Evolutionary conservation across 495 filamentous ascomycete species (phyloP).

Genomic region (Xylaria flabelliformis): DNA sequence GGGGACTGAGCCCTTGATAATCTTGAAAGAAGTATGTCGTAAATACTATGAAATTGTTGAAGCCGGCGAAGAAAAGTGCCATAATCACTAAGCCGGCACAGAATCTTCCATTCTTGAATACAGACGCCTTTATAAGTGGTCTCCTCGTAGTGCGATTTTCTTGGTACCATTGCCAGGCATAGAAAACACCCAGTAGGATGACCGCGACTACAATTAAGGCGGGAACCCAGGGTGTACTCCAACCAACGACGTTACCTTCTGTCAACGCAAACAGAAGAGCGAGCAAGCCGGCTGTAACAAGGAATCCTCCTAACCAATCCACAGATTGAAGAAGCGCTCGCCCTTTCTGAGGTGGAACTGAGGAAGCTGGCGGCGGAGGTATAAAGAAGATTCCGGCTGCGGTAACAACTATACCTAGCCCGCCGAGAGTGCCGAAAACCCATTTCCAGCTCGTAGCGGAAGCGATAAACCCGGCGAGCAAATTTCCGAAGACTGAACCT

Average conservation of each 20-base stretch:
- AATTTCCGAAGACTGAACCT: conserved; percentile 62
- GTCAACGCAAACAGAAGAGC: conserved; percentile 67
- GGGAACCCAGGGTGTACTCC: conserved; percentile 69
- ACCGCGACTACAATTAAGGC: conserved; percentile 68
- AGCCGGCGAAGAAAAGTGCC: conserved; percentile 63
- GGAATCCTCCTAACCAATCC: conserved; percentile 68
- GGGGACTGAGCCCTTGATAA: conserved; percentile 58
- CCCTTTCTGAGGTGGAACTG: conserved; percentile 36
- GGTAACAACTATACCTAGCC: conserved; percentile 66
- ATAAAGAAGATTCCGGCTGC: conserved; percentile 68
- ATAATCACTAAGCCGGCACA: conserved; percentile 66
- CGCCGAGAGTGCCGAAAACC: conserved; percentile 70
- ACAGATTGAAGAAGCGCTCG: conserved; percentile 50
- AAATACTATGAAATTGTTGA: conserved; percentile 65
- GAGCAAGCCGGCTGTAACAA: conserved; percentile 68
- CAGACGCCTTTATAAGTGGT: conserved; percentile 66
- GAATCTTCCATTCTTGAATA: conserved; percentile 60
- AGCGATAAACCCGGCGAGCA: conserved; percentile 60
- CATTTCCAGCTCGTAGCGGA: conserved; percentile 65
- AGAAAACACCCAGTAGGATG: conserved; percentile 62
- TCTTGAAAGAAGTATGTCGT: conserved; percentile 70
- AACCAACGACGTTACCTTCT: conserved; percentile 70
- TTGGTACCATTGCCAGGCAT: conserved; percentile 68
- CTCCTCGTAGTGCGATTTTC: conserved; percentile 51
- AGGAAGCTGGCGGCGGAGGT: conserved; percentile 59